Base-by-base conservation (phyloP, 345 rosid species). In the Syzygium grande region DNA sequence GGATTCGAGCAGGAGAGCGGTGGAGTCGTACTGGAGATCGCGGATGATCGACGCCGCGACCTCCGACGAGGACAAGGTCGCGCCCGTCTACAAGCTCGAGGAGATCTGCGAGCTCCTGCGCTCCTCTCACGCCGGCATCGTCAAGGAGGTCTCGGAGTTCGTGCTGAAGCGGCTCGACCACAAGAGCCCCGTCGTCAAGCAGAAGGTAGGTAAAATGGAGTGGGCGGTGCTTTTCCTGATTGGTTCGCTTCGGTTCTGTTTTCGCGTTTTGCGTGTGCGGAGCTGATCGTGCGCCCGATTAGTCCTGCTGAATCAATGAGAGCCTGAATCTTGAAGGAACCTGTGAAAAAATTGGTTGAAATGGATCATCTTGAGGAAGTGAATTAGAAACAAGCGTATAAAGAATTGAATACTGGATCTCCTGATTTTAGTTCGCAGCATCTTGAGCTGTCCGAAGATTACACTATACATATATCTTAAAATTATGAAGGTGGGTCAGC, bases 1-100 rank as follows among this genome's bases (percentile, higher is more conserved):
- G 99, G 99, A 98, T 92, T 95, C 99, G 87, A 96, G 99, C 92
- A 94, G 98, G 91, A 95, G 99, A 92, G 99, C 99, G 34, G 98
- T 98, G 92, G 99, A 98, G 88, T 96, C 99, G 88, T 98, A 96
- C 89, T 96, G 99, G 99, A 94, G 99, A 89, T 97, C 98, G 89
- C 91, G 96, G 92, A 92, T 98, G 98, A 88, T 96, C 86, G 99
- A 98, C 51, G 96, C 90, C 73, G 98, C 95, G 23, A 98, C 99
- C 22, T 93, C 99, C 30, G 95, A 94, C 84, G 99, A 98, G 86
- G 98, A 97, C 87, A 96, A 95, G 89, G 95, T 96, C 34, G 85
- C 99, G 27, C 98, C 99, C 51, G 99, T 97, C 53, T 98, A 97
- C 92, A 96, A 98, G 87, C 88, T 98, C 87, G 99, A 98, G 91